Base-by-base conservation (phyloP, 805 yeast genomes). In the Ogataea nonfermentans region DNA sequence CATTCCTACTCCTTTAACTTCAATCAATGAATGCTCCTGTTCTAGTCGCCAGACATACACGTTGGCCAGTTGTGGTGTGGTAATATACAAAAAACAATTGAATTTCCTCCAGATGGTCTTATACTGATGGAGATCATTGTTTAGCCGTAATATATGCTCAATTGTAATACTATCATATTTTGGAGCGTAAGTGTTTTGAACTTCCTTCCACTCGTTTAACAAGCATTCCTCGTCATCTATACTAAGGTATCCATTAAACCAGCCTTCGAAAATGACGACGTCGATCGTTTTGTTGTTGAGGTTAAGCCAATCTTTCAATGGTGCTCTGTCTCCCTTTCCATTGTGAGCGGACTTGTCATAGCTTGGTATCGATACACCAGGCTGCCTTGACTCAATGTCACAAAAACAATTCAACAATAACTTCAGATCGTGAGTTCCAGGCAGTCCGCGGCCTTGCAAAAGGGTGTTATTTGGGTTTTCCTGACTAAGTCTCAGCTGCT, bases 341-440 rank as follows among this genome's bases (percentile, higher is more conserved):
- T 54, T 35, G 51, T 66, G 74, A 11, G 68, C 66, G 2, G 95
- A 76, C 59, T 91, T 93, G 56, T 91, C 95, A 61, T 89, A 93
- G 6, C 59, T 49, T 1, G 98, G 97, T 6, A 79, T 61, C 2
- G 53, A 43, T 3, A 73, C 55, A 3, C 52, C 52, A 0, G 45
- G 34, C 8, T 63, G 55, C 31, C 54, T 56, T 35, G 47, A 37
- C 19, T 52, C 49, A 29, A 68, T 53, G 19, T 48, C 47, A 5
- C 49, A 42, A 27, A 84, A 47, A 5, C 71, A 59, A 6, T 60
- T 48, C 6, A 47, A 32, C n/a, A 70, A 56, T 10, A 84, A 52
- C 1, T 48, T 50, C 12, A 85, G 53, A 55, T 91, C 97, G 59
- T 91, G 99, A 0, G 98, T 91, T 0, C 97, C 97, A 0, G 98